Percentiles rank a stretch among this genome's conserved stretches.
phyloP scores from a whole-genome alignment of 176 grass and related monocot species.

The Musa itinerans region DNA sequence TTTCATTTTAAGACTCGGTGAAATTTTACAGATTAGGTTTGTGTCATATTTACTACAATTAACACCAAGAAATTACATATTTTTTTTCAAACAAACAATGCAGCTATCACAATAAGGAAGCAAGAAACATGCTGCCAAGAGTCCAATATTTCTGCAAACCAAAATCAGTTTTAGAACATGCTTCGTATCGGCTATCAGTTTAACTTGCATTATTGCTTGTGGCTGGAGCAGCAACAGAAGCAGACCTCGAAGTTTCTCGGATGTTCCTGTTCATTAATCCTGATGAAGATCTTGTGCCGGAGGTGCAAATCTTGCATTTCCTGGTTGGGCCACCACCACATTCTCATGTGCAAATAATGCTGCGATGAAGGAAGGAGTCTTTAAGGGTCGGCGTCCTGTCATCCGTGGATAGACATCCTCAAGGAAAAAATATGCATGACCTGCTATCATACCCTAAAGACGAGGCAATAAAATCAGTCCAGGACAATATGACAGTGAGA shows the following conservation, averaged over 20 bases:
- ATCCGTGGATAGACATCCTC: constrained; percentile 90
- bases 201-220: not conserved
- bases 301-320: constrained; percentile 30
- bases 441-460: constrained; percentile 83
- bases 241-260: not conserved
- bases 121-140: not conserved
- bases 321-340: constrained; percentile 41
- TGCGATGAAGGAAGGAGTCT: constrained; percentile 80
- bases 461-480: not conserved
- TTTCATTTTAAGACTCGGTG: too few species aligned
- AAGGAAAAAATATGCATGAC: constrained; percentile 92
- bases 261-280: not conserved
- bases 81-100: not conserved
- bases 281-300: constrained; percentile 7
- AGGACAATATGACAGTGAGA: not conserved
- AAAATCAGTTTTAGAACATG: not conserved
- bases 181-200: too few species aligned
- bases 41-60: not conserved
- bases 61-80: not conserved
- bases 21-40: not conserved
- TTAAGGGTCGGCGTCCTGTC: constrained; percentile 70
- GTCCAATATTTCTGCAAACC: not conserved
- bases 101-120: not conserved
- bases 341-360: constrained; percentile 75
- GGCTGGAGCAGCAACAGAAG: not conserved